Evolutionary conservation across 2,329 filamentous ascomycete species (phyloP).

Genomic region (Colletotrichum nymphaeae): DNA sequence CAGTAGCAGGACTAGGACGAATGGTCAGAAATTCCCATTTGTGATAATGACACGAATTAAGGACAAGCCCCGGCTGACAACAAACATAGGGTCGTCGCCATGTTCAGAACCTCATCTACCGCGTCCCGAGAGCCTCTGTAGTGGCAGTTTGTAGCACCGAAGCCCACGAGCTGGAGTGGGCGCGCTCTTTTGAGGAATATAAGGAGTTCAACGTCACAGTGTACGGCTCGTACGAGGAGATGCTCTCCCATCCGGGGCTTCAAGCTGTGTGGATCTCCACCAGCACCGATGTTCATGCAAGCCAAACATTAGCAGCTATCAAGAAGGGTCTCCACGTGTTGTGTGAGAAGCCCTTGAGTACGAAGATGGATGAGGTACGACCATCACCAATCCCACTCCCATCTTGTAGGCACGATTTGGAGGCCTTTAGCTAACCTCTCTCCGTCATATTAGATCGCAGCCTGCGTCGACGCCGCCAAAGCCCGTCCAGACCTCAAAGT

Average conservation of each 20-base stretch:
- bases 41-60: accelerated
- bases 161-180: not conserved
- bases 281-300: conserved; percentile 65
- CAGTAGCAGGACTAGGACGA: not conserved
- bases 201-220: not conserved
- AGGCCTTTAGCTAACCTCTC: too few relatives aligned
- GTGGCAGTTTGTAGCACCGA: not conserved
- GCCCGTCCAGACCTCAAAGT: conserved; percentile 49
- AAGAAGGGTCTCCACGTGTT: conserved; percentile 64
- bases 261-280: conserved; percentile 53
- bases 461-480: too few relatives aligned
- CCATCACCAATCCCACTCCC: too few relatives aligned
- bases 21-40: not conserved
- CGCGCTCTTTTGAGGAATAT: not conserved
- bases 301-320: conserved; percentile 67
- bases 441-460: conserved; percentile 58
- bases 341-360: conserved; percentile 70
- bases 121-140: not conserved
- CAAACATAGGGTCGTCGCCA: not conserved
- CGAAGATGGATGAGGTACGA: conserved; percentile 67
- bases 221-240: not conserved
- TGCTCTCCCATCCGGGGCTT: not conserved
- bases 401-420: too few relatives aligned
- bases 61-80: not conserved
- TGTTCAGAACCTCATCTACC: not conserved